Evolutionary conservation across 768 basidiomycete genomes (phyloP).

Genomic region (Calocybe gangraenosa): DNA sequence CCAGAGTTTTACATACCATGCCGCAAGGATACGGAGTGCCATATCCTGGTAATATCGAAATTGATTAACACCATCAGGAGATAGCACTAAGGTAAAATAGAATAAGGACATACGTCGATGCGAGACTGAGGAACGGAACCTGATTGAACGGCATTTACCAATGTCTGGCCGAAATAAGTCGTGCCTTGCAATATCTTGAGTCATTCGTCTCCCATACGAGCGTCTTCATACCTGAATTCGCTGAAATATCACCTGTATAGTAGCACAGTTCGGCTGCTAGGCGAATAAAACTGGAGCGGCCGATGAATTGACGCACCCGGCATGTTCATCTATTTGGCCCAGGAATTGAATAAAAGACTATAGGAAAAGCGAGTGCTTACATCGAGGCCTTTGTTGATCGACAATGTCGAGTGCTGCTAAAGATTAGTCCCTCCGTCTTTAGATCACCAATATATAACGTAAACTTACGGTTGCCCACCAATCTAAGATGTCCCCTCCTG

Average conservation of each 20-base stretch:
- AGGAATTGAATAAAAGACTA: background rate
- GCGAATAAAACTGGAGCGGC: background rate
- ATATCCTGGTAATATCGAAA: slow-evolving; percentile 38
- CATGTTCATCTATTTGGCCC: slow-evolving; percentile 62
- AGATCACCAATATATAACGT: too few species aligned
- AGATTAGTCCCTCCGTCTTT: too few species aligned
- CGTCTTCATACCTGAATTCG: slow-evolving; percentile 39
- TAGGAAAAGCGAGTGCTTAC: slow-evolving; percentile 29
- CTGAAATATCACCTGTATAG: slow-evolving; percentile 36
- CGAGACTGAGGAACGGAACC: slow-evolving; percentile 54
- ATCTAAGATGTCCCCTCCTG: slow-evolving; percentile 29
- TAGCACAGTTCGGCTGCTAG: background rate
- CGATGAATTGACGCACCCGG: slow-evolving; percentile 37
- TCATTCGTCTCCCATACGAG: background rate
- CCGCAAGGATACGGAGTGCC: slow-evolving; percentile 39
- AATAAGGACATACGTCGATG: slow-evolving; percentile 37
- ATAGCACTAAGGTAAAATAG: background rate
- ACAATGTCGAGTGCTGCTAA: slow-evolving; percentile 41
- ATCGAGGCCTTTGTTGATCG: slow-evolving; percentile 60
- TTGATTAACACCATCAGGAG: background rate
- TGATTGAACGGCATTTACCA: slow-evolving; percentile 56
- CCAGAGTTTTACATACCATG: slow-evolving; percentile 28
- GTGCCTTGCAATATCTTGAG: slow-evolving; percentile 21
- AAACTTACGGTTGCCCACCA: slow-evolving; percentile 55
- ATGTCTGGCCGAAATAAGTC: slow-evolving; percentile 56